These are phyloP conservation scores for Trametes cinnabarina DNA, from an alignment of 768 basidiomycete genomes.

Conservation along the genomic window DNA sequence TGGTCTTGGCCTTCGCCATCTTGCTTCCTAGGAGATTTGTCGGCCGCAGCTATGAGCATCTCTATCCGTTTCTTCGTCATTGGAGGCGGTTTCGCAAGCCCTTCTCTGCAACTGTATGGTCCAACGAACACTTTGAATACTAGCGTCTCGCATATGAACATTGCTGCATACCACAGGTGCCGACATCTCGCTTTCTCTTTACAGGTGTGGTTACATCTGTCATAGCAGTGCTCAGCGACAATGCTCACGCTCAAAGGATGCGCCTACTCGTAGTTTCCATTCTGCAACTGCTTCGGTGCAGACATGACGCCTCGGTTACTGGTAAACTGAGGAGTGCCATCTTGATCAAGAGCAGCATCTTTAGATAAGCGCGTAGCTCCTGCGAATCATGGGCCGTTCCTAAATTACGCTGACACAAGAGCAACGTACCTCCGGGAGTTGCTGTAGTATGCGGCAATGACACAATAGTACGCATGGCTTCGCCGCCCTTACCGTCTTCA, in stretches of 20 bases:
- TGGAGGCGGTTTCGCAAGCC: slow-evolving; percentile 52
- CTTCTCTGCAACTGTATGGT: slow-evolving; percentile 67
- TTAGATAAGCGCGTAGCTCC: neutral
- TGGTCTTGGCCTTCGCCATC: neutral
- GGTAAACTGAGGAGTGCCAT: neutral
- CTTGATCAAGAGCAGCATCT: neutral
- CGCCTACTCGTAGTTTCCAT: slow-evolving; percentile 63
- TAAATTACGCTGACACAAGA: too few species aligned
- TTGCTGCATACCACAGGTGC: slow-evolving; percentile 61
- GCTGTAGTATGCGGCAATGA: neutral
- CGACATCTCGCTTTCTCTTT: slow-evolving; percentile 74
- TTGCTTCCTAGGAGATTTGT: neutral
- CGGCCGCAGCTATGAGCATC: slow-evolving; percentile 9
- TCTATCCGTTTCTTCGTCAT: slow-evolving; percentile 33
- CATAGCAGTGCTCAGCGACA: neutral
- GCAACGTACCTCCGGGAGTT: neutral
- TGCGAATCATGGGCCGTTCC: neutral
- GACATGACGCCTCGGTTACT: neutral
- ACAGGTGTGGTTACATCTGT: slow-evolving; percentile 77
- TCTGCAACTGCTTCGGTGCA: slow-evolving; percentile 44
- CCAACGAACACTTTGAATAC: neutral
- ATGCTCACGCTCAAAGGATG: neutral
- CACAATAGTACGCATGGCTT: slow-evolving; percentile 26
- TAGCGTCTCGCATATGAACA: neutral
- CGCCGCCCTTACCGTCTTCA: slow-evolving; percentile 4